Conservation (phyloP, 2,329 filamentous ascomycete genomes). For the Sporothrix inflata region DNA sequence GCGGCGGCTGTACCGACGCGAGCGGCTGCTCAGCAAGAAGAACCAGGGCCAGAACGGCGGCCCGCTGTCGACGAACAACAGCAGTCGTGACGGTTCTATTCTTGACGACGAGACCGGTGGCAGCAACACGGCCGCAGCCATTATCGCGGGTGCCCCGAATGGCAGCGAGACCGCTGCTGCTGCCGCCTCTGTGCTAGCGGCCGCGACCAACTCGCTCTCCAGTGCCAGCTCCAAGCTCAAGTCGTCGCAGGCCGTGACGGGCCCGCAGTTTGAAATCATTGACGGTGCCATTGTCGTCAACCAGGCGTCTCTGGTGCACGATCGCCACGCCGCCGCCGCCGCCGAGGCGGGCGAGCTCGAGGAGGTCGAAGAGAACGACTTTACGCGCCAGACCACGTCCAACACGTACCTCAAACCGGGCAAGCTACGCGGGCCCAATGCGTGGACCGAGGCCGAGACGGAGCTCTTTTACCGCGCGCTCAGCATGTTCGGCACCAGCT, state of each 20-base stretch:
- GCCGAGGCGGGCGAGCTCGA: slow-evolving; percentile 58
- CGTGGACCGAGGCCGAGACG: slow-evolving; percentile 73
- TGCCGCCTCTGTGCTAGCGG: slow-evolving; percentile 29
- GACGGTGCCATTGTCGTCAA: slow-evolving; percentile 75
- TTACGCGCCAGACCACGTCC: slow-evolving; percentile 71
- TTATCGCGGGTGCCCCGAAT: not conserved
- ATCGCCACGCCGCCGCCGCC: slow-evolving; percentile 67
- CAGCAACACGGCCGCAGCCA: not conserved
- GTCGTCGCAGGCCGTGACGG: slow-evolving; percentile 39
- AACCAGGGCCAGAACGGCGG: slow-evolving; percentile 36
- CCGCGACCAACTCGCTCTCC: not conserved
- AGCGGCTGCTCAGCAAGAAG: slow-evolving; percentile 47
- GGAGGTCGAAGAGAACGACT: slow-evolving; percentile 76
- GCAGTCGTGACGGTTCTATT: slow-evolving; percentile 23
- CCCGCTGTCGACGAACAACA: slow-evolving; percentile 32
- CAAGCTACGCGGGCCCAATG: slow-evolving; percentile 65
- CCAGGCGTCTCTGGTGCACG: slow-evolving; percentile 67
- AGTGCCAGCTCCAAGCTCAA: not conserved
- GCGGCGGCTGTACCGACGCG: slow-evolving; percentile 37
- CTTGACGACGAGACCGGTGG: slow-evolving; percentile 19
- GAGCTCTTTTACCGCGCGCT: slow-evolving; percentile 77
- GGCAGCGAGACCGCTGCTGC: slow-evolving; percentile 27
- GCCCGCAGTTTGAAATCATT: slow-evolving; percentile 64
- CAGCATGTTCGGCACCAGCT: slow-evolving; percentile 79
- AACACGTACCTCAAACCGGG: slow-evolving; percentile 65